Base-by-base conservation (phyloP, 2,329 filamentous ascomycete genomes). In the Claviceps capensis region DNA sequence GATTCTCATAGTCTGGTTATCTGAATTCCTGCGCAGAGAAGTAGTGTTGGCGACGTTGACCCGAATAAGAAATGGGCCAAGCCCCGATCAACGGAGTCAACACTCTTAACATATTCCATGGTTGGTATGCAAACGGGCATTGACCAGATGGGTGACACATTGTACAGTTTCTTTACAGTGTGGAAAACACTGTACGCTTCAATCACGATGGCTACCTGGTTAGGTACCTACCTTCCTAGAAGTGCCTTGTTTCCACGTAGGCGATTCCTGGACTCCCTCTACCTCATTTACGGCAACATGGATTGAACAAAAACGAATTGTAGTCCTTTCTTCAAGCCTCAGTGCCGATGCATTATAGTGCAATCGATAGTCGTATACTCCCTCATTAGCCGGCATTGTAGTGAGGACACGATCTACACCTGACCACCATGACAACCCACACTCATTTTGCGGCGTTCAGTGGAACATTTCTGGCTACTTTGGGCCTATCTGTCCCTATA, bases 401-500 rank as follows among this genome's bases (percentile, higher is more conserved):
- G 49, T 30, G 49, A 30, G 30, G 45, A 37, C 49, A 51, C 49
- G 36, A 22, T 47, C 11, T 37, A 47, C 34, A 49, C n/a, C 45
- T 30, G 17, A 48, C 23, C 23, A 49, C 14, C 36, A 52, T 54
- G 52, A 46, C 26, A 14, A 5, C 17, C 36, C 16, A 49, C 23
- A 43, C 34, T 46, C 17, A 26, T 30, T 34, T 47, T 8, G 36
- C 23, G 4, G 30, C 7, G 3, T 44, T 42, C 37, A 30, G 47
- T 38, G 34, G 30, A 36, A 30, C 46, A 3, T 47, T 50, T 8
- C 51, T 54, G 53, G 49, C 48, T 0, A 48, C 50, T 14, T 43
- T 54, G 38, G 44, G 48, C 19, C 40, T 57, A 3, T 54, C 52
- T 6, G 16, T 50, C 4, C 54, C 54, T 11, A 22, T 56, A 1